Conservation (phyloP, 2,329 filamentous ascomycete species). For the Massarina eburnea region DNA sequence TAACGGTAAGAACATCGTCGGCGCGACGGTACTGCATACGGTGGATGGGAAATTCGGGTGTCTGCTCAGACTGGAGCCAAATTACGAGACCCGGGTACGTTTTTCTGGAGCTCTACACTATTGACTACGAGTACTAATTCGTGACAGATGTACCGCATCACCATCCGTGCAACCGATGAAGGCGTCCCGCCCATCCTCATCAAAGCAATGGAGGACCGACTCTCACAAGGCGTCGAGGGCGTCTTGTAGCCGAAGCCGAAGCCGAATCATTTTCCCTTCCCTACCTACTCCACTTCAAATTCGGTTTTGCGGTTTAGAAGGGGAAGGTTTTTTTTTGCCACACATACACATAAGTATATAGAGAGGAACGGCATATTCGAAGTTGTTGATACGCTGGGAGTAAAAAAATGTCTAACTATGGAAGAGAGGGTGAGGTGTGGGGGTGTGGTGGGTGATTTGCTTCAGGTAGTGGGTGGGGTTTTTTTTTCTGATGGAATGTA, state of each 20-base stretch:
- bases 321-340: neutral
- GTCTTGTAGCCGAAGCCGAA: conserved; percentile 16
- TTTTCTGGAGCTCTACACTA: neutral
- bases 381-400: neutral
- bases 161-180: conserved; percentile 91
- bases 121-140: conserved; percentile 14
- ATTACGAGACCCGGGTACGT: conserved; percentile 85
- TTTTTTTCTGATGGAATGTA: too few species aligned
- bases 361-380: too few species aligned
- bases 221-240: conserved; percentile 59
- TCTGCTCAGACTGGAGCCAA: conserved; percentile 89
- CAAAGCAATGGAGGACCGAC: conserved; percentile 83
- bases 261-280: neutral
- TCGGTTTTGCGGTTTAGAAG: conserved; percentile 3
- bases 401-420: neutral
- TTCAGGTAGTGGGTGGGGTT: too few species aligned
- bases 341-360: too few species aligned
- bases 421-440: conserved; percentile 31
- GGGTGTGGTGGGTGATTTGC: too few species aligned
- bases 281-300: neutral
- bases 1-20: conserved; percentile 91
- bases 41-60: conserved; percentile 90
- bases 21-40: conserved; percentile 82
- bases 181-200: conserved; percentile 76
- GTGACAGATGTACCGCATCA: conserved; percentile 89